Conservation (phyloP, 331 rosid genomes). For the Malus hybrid region DNA sequence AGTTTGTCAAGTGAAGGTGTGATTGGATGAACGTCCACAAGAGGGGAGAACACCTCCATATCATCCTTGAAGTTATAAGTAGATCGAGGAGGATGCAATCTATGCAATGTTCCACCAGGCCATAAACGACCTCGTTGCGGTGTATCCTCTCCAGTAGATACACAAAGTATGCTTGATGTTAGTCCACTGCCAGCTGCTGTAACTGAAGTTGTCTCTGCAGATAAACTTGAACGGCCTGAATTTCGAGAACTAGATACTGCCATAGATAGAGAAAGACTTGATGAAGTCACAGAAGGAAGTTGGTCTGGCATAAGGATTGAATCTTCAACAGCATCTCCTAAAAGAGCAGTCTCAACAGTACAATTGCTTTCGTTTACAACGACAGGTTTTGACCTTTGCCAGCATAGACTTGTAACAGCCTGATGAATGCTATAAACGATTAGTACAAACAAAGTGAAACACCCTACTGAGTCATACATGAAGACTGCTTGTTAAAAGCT, state of each 20-base stretch:
- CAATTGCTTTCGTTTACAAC: conserved; percentile 72
- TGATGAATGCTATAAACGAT: conserved; percentile 35
- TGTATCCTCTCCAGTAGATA: conserved; percentile 60
- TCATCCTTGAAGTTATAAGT: conserved; percentile 35
- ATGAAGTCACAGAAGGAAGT: conserved; percentile 73
- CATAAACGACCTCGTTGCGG: conserved; percentile 68
- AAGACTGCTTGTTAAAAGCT: neutral
- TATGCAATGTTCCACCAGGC: conserved; percentile 72
- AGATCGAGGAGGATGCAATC: conserved; percentile 73
- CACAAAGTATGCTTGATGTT: conserved; percentile 40
- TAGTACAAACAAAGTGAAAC: conserved; percentile 9
- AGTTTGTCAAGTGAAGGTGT: conserved; percentile 63
- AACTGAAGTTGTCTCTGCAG: conserved; percentile 43
- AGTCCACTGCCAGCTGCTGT: conserved; percentile 40
- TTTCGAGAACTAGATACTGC: conserved; percentile 51
- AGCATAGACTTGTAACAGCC: conserved; percentile 94
- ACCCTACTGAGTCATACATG: neutral
- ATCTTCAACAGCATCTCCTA: conserved; percentile 88
- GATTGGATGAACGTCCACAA: conserved; percentile 95
- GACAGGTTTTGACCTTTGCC: conserved; percentile 96
- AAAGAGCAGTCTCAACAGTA: conserved; percentile 67
- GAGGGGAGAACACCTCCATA: conserved; percentile 97
- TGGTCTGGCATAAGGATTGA: conserved; percentile 99
- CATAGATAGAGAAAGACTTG: conserved; percentile 49
- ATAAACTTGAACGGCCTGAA: conserved; percentile 54